These are phyloP conservation scores for Fraxinus baroniana DNA, from an alignment of 305 asterid genomes.

Conservation along the genomic window DNA sequence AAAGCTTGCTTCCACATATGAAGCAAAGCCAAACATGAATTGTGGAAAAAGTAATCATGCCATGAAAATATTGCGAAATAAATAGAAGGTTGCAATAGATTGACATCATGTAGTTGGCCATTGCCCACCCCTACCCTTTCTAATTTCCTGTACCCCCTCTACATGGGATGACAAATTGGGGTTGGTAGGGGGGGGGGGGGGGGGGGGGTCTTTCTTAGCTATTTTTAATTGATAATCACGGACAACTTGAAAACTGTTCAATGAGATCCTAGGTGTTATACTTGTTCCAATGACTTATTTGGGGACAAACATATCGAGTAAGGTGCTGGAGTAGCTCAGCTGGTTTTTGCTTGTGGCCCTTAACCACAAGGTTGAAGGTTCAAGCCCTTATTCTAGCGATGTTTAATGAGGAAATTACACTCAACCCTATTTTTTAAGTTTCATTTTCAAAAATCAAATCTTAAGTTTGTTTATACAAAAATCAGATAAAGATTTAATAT, in stretches of 20 bases:
- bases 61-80: not conserved
- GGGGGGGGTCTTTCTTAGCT: too few species aligned
- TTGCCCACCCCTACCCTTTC: too few species aligned
- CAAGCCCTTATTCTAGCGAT: conserved; percentile 66
- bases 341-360: too few species aligned
- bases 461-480: too few species aligned
- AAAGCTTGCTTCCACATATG: not conserved
- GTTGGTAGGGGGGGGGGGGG: too few species aligned
- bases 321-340: too few species aligned
- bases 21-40: not conserved
- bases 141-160: not conserved
- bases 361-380: too few species aligned
- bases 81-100: not conserved
- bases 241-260: not conserved
- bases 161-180: not conserved
- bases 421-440: too few species aligned
- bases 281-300: not conserved
- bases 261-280: not conserved
- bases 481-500: too few species aligned
- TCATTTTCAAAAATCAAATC: too few species aligned
- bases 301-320: not conserved
- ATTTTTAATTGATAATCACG: not conserved
- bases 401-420: too few species aligned
- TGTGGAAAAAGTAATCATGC: not conserved
- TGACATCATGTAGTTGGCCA: not conserved